Evolutionary conservation across 805 yeast genomes (phyloP), one percentile per base, ranked within the genome.

Genomic region (Sugiyamaella floridensis): DNA sequence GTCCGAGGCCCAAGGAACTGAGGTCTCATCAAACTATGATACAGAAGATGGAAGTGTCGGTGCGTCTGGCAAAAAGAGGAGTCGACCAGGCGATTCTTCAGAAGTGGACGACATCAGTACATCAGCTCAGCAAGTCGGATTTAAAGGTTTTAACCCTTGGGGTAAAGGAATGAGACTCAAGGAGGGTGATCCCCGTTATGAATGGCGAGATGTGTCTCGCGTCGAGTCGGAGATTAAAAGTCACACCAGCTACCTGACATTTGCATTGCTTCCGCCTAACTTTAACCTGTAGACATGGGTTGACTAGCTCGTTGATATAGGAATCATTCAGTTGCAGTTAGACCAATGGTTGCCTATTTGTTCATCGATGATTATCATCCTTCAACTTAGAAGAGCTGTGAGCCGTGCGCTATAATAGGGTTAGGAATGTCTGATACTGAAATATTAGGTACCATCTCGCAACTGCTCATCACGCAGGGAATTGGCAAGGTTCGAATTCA

Each of bases 201-300:
- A 79, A 28, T 93, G 99, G 99, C 72, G 75, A 52, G 77, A 87
- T 59, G 93, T 90, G n/a, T 81, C 96, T 15, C 84, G 82, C 66
- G 74, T 83, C 8, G 99, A 92, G 66, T 62, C 82, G 2, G 98
- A 93, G 65, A 75, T 92, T 61, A 92, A 92, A 71, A 84, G 89
- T 6, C 99, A 93, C 62, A 93, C 99, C 0, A 88, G 97, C 0
- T 93, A 89, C 65, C 71, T 93, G 63, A 88, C 97, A 1, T 93
- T 93, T 76, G 99, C 99, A 20, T 76, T 74, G 37, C 60, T 70
- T 22, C 72, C 75, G 4, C 74, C 76, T 22, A 10, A 32, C 12
- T 32, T 32, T 11, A 11, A 4, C 12, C 37, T 32, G n/a, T 32
- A 14, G 9, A 14, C 12, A 3, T 32, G 37, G 2, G 37, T 10